A percentile compares a stretch with the other conserved stretches of the same genome.
Conservation (phyloP, 2,329 filamentous ascomycete genomes). For the Scedosporium dehoogii region DNA sequence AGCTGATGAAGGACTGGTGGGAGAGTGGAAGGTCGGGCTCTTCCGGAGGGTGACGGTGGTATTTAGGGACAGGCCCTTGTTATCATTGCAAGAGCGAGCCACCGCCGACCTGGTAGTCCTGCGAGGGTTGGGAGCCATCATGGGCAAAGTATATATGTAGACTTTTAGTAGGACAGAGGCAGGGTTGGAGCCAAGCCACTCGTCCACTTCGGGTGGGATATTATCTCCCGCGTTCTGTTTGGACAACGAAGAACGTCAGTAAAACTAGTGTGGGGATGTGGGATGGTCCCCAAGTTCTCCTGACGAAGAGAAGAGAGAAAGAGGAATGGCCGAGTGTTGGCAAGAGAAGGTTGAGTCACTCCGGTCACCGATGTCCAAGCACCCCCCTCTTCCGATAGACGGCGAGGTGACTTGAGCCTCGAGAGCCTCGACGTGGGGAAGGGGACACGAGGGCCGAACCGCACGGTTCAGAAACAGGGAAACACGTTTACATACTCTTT, state of each 20-base stretch:
- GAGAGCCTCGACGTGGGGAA: neutral
- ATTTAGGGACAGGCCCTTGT: constrained; percentile 36
- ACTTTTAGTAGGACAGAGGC: neutral
- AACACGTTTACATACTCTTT: neutral
- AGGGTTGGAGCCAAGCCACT: neutral
- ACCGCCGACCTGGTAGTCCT: constrained; percentile 20
- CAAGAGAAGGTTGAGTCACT: neutral
- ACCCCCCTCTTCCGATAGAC: neutral
- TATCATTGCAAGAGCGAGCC: constrained; percentile 32
- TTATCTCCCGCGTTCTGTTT: neutral
- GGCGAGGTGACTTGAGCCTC: neutral
- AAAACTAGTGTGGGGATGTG: neutral
- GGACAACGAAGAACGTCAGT: neutral
- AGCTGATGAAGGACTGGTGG: constrained; percentile 27
- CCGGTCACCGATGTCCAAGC: neutral
- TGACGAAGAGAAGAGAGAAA: neutral
- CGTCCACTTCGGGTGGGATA: neutral
- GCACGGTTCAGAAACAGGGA: neutral
- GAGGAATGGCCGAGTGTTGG: neutral
- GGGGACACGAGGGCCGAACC: neutral
- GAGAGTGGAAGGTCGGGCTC: constrained; percentile 58
- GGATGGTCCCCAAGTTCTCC: neutral
- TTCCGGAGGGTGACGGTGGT: constrained; percentile 55
- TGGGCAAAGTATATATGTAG: constrained; percentile 28
- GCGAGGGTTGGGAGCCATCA: constrained; percentile 37